These are phyloP conservation scores for Bretziella fagacearum DNA, from an alignment of 2,329 filamentous ascomycete species.

Conservation along the genomic window DNA sequence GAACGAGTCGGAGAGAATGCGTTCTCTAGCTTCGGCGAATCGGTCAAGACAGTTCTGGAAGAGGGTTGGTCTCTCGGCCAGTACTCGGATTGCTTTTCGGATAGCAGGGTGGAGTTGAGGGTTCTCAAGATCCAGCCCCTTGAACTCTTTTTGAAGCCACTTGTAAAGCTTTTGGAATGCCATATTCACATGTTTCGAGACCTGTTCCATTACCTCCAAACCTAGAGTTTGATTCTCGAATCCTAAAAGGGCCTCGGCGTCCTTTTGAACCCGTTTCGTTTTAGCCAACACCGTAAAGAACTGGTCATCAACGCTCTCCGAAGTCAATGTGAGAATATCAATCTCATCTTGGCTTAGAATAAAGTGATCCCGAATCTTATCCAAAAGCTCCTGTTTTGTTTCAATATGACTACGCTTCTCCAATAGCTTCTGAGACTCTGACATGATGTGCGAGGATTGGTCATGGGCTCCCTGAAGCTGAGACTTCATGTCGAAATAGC, in stretches of 20 bases:
- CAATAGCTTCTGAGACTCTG: constrained; percentile 60
- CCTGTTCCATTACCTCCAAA: constrained; percentile 80
- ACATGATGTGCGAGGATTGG: constrained; percentile 56
- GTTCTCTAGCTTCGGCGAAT: constrained; percentile 79
- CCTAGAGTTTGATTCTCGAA: constrained; percentile 80
- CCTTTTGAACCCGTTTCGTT: constrained; percentile 72
- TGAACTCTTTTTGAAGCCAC: constrained; percentile 91
- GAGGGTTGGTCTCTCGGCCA: constrained; percentile 74
- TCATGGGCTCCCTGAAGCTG: constrained; percentile 60
- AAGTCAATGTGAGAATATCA: constrained; percentile 55
- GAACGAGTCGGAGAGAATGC: constrained; percentile 75
- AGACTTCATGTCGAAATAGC: constrained; percentile 62
- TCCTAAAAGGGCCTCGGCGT: constrained; percentile 77
- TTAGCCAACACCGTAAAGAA: constrained; percentile 67
- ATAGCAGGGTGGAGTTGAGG: constrained; percentile 80
- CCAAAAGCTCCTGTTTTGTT: constrained; percentile 60
- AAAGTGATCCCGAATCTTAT: constrained; percentile 68
- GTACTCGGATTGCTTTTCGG: constrained; percentile 62
- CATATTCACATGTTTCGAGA: constrained; percentile 67
- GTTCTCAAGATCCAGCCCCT: constrained; percentile 79
- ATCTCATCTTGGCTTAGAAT: constrained; percentile 68
- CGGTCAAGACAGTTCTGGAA: constrained; percentile 90
- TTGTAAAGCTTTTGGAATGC: constrained; percentile 92
- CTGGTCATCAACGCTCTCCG: constrained; percentile 65
- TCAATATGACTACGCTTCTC: constrained; percentile 57